Evolutionary conservation across 2,329 filamentous ascomycete genomes (phyloP), one percentile per base, ranked within the genome.

Genomic region (Tolypocladium paradoxum): DNA sequence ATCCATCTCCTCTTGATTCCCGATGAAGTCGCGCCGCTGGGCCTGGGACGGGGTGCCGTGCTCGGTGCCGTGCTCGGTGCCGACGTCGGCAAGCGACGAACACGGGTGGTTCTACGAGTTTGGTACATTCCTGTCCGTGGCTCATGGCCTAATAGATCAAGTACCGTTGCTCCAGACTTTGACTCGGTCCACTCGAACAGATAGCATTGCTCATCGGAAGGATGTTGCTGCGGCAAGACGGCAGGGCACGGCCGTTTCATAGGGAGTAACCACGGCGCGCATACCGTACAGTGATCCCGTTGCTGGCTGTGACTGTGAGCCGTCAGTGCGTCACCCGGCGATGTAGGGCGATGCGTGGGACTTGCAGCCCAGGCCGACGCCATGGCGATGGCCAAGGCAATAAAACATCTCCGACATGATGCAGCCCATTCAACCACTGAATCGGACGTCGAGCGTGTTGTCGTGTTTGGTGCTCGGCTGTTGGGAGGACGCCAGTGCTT

Each of bases 41-140:
- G n/a, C n/a, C n/a, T n/a, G n/a, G n/a, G n/a, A n/a, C n/a, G n/a
- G n/a, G n/a, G n/a, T n/a, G n/a, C n/a, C 14, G 20, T 34, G 12
- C 12, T 52, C 56, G 54, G 51, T 20, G 57, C 57, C 57, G 56
- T 12, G 6, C n/a, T 61, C 60, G 60, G 60, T 57, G 57, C 60
- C 60, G 60, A 61, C 31, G 29, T 61, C 58, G 60, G 59, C 59
- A 55, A 56, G 24, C n/a, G 27, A 20, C 45, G 48, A 29, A 40
- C 18, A 33, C 37, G 37, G 37, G 24, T 33, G 2, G 31, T 33
- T 33, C 12, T 2, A 6, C 24, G 40, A 29, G 16, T 33, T 2
- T 2, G 38, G 38, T 16, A 40, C 38, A 12, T 40, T 8, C 36
- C 36, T 7, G 7, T 24, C 22, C 40, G 24, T 27, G 7, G 40